Conservation (phyloP, 345 rosid genomes). For the Chamaenerion angustifolium region DNA sequence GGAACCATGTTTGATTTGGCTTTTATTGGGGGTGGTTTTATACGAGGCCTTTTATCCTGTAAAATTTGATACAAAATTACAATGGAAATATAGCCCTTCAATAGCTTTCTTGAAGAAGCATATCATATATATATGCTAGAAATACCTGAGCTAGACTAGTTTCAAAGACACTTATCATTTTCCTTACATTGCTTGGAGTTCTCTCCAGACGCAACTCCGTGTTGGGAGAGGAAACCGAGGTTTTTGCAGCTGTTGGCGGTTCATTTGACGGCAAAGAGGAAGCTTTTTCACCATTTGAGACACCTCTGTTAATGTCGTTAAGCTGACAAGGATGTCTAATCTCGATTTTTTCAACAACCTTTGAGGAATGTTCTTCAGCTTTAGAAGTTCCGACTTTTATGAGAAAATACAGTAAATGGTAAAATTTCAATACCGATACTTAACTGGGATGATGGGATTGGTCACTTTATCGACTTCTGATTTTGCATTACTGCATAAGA, state of each 20-base stretch:
- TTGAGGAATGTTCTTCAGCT: too few relatives aligned
- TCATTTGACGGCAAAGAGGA: conserved; percentile 5
- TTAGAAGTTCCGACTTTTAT: too few relatives aligned
- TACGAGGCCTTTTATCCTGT: conserved; percentile 32
- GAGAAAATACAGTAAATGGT: too few relatives aligned
- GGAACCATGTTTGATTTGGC: conserved; percentile 12
- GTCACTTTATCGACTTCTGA: not conserved
- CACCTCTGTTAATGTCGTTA: conserved; percentile 10
- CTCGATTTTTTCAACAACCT: not conserved
- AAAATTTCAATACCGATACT: too few relatives aligned
- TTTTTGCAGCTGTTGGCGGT: conserved; percentile 8
- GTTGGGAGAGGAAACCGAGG: not conserved
- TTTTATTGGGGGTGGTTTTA: conserved; percentile 23
- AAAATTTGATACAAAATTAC: conserved; percentile 6
- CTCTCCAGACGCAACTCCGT: conserved; percentile 10
- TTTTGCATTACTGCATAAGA: not conserved
- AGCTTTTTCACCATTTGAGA: conserved; percentile 12
- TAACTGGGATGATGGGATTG: too few relatives aligned
- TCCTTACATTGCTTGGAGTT: conserved; percentile 46
- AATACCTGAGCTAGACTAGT: conserved; percentile 49
- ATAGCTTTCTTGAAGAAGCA: not conserved
- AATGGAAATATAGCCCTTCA: conserved; percentile 1
- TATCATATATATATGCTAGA: not conserved
- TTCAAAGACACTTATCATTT: conserved; percentile 71
- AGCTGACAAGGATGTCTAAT: conserved; percentile 9